Evolutionary conservation across 2,329 filamentous ascomycete species (phyloP).

Genomic region (Penicillium freii): DNA sequence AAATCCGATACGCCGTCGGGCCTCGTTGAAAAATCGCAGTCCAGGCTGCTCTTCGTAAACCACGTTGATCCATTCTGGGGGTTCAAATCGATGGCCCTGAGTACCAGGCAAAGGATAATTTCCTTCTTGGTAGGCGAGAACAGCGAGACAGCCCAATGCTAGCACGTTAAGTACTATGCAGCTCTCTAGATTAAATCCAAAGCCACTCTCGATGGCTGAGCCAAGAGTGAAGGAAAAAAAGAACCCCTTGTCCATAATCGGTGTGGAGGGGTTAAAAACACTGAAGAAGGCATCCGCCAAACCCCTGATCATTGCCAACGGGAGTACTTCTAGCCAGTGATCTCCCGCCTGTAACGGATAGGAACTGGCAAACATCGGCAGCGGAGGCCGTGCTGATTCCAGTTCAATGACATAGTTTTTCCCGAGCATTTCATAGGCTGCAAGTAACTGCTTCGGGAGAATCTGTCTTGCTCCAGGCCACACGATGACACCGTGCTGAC

Average conservation of each 20-base stretch:
- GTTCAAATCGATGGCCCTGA: slow-evolving; percentile 34
- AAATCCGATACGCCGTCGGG: slow-evolving; percentile 52
- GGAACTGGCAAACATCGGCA: slow-evolving; percentile 43
- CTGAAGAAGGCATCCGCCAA: slow-evolving; percentile 55
- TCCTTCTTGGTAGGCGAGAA: slow-evolving; percentile 51
- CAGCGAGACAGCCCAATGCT: slow-evolving; percentile 52
- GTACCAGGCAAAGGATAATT: slow-evolving; percentile 47
- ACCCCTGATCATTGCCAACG: slow-evolving; percentile 50
- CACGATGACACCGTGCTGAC: slow-evolving; percentile 51
- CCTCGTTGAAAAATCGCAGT: slow-evolving; percentile 55
- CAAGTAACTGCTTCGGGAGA: slow-evolving; percentile 44
- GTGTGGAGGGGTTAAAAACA: slow-evolving; percentile 55
- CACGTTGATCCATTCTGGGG: slow-evolving; percentile 40
- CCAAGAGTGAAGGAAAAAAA: slow-evolving; percentile 53
- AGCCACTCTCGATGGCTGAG: slow-evolving; percentile 50
- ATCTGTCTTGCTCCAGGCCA: slow-evolving; percentile 50
- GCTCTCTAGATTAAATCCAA: slow-evolving; percentile 53
- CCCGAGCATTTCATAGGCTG: slow-evolving; percentile 39
- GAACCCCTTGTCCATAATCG: slow-evolving; percentile 53
- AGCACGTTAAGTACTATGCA: slow-evolving; percentile 53
- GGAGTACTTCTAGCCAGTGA: slow-evolving; percentile 49
- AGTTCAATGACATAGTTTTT: slow-evolving; percentile 52
- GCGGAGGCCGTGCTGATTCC: slow-evolving; percentile 47
- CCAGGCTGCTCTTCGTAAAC: slow-evolving; percentile 46
- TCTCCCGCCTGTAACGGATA: slow-evolving; percentile 37